Evolutionary conservation across 2,329 filamentous ascomycete species (phyloP).

Genomic region (Colletotrichum cuscutae): DNA sequence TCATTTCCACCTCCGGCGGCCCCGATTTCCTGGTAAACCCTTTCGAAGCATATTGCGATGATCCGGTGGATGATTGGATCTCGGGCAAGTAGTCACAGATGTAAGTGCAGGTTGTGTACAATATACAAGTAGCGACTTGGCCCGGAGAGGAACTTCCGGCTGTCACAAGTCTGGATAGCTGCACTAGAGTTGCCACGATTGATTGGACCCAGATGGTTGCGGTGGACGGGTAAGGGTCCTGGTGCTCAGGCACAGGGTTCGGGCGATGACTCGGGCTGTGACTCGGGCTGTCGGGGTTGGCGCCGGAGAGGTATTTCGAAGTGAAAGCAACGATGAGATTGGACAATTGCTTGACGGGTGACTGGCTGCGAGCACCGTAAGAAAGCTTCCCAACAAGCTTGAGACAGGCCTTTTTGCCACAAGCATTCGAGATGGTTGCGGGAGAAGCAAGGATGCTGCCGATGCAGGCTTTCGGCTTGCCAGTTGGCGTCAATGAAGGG

Average conservation of each 20-base stretch:
- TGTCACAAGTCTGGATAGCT: background rate
- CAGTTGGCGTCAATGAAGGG: background rate
- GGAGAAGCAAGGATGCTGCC: background rate
- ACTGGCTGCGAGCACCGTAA: background rate
- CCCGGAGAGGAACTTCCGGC: conserved; percentile 28
- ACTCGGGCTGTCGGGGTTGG: background rate
- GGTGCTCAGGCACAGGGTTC: conserved; percentile 11
- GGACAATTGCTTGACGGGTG: background rate
- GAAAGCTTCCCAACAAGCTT: background rate
- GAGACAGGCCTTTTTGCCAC: background rate
- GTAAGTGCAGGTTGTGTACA: background rate
- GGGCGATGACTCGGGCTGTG: background rate
- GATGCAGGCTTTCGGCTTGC: background rate
- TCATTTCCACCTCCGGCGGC: background rate
- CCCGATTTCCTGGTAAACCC: background rate
- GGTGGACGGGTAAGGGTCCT: conserved; percentile 7
- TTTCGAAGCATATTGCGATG: background rate
- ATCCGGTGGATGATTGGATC: background rate
- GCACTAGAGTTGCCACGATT: background rate
- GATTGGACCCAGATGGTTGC: background rate
- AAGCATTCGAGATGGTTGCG: background rate
- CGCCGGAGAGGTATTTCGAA: background rate
- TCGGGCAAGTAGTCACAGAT: background rate
- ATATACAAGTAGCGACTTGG: background rate
- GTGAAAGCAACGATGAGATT: background rate